phyloP scores from a whole-genome alignment of 2,329 filamentous ascomycete species.

The Claviceps purpurea region DNA sequence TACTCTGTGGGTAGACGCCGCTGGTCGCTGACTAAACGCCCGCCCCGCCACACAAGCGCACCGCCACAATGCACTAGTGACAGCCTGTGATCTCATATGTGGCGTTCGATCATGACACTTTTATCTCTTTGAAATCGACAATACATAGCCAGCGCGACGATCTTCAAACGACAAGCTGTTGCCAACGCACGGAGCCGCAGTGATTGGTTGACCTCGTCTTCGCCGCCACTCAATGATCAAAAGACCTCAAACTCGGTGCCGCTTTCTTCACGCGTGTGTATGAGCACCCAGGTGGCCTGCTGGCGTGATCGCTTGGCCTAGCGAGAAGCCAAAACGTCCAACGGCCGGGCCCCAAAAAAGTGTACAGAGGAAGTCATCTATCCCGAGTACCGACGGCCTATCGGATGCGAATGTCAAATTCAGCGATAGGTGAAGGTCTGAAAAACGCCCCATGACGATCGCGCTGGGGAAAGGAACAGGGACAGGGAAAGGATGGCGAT shows the following conservation, averaged over 20 bases:
- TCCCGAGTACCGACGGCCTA: too few species aligned
- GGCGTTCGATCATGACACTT: slow-evolving; percentile 3
- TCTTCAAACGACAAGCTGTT: neutral
- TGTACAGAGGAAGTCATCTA: too few species aligned
- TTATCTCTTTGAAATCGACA: neutral
- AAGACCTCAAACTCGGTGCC: too few species aligned
- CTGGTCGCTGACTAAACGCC: neutral
- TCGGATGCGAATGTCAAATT: too few species aligned
- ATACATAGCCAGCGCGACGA: neutral
- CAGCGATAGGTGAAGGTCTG: too few species aligned
- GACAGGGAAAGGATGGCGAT: slow-evolving; percentile 16
- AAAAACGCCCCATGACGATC: too few species aligned
- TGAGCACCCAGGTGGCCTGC: neutral
- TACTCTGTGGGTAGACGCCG: neutral
- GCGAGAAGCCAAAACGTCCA: too few species aligned
- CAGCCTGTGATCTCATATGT: neutral
- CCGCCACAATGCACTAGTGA: neutral
- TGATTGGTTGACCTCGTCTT: neutral
- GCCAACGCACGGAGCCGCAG: slow-evolving; percentile 1
- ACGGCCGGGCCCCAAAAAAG: too few species aligned
- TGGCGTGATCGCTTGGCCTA: too few species aligned
- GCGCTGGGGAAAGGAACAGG: neutral
- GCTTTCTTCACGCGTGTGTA: neutral
- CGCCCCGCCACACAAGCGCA: neutral
- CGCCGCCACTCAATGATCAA: neutral